Conservation (phyloP, 768 basidiomycete species). For the Pulveroboletus frians region DNA sequence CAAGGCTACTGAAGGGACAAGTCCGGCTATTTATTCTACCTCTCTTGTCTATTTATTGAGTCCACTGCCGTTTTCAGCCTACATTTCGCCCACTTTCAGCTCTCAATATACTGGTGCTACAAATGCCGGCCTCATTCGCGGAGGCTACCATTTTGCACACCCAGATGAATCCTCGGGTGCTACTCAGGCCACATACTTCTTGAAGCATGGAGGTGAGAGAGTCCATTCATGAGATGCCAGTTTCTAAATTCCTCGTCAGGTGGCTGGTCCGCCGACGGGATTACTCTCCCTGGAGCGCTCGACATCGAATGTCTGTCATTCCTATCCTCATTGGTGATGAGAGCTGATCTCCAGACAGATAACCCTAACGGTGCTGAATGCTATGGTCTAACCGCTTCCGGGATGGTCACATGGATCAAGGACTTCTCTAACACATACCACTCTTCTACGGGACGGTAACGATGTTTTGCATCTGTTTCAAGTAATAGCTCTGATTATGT, state of each 20-base stretch:
- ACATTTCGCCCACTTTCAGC: constrained; percentile 30
- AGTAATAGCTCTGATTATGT: neutral
- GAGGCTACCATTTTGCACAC: constrained; percentile 57
- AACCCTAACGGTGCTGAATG: constrained; percentile 49
- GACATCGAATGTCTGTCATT: constrained; percentile 53
- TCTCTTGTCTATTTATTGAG: neutral
- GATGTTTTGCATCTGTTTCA: neutral
- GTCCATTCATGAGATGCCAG: neutral
- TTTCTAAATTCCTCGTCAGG: constrained; percentile 25
- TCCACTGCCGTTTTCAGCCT: constrained; percentile 10
- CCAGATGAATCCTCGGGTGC: constrained; percentile 52
- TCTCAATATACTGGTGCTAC: constrained; percentile 55
- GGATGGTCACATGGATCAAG: constrained; percentile 60
- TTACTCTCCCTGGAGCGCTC: constrained; percentile 58
- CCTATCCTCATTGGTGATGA: neutral
- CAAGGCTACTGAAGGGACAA: constrained; percentile 64
- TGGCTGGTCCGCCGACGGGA: constrained; percentile 52
- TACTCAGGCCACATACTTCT: constrained; percentile 54
- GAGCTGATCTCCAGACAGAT: constrained; percentile 30
- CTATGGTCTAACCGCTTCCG: constrained; percentile 46
- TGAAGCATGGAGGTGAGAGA: constrained; percentile 46
- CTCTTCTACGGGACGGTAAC: constrained; percentile 41
- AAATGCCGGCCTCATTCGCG: constrained; percentile 51
- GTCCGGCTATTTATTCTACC: constrained; percentile 26
- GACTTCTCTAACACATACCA: constrained; percentile 61